Percentiles rank a stretch among this genome's conserved stretches.
Conservation (phyloP, 1,139 yeast genomes). For the Pichia sp. region DNA sequence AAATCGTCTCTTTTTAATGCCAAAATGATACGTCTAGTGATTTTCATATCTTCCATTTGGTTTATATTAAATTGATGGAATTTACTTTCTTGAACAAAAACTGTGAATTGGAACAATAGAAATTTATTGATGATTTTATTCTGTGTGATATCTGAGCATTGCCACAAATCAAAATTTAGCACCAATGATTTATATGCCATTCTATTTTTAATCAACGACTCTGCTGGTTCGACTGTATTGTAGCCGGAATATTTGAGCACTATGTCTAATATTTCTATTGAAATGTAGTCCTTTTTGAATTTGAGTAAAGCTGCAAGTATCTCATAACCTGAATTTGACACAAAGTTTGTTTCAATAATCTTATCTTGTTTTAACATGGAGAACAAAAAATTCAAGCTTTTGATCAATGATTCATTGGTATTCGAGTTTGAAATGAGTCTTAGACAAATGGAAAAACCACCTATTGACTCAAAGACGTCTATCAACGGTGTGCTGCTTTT, state of each 20-base stretch:
- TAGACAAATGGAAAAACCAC: conserved; percentile 36
- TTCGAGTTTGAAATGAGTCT: conserved; percentile 35
- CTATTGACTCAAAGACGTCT: conserved; percentile 37
- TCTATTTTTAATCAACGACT: conserved; percentile 44
- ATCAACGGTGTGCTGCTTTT: conserved; percentile 27
- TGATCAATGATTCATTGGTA: conserved; percentile 26
- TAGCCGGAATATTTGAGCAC: conserved; percentile 47
- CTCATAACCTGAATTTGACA: conserved; percentile 41
- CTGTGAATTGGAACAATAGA: conserved; percentile 55
- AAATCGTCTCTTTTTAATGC: conserved; percentile 45
- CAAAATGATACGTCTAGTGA: conserved; percentile 52
- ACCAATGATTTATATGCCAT: conserved; percentile 45
- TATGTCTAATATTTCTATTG: conserved; percentile 37
- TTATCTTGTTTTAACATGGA: conserved; percentile 32
- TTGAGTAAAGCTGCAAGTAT: conserved; percentile 41
- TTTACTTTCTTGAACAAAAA: conserved; percentile 51
- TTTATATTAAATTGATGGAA: conserved; percentile 47
- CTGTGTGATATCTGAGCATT: conserved; percentile 16
- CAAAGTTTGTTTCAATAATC: conserved; percentile 36
- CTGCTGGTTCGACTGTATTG: conserved; percentile 38
- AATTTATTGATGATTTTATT: conserved; percentile 44
- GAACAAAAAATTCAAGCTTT: conserved; percentile 34
- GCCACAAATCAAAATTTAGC: conserved; percentile 54
- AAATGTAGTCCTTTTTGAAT: conserved; percentile 34
- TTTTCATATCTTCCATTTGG: conserved; percentile 52